Conservation (phyloP, 169 alveolate species). For the Plasmodium coatneyi region DNA sequence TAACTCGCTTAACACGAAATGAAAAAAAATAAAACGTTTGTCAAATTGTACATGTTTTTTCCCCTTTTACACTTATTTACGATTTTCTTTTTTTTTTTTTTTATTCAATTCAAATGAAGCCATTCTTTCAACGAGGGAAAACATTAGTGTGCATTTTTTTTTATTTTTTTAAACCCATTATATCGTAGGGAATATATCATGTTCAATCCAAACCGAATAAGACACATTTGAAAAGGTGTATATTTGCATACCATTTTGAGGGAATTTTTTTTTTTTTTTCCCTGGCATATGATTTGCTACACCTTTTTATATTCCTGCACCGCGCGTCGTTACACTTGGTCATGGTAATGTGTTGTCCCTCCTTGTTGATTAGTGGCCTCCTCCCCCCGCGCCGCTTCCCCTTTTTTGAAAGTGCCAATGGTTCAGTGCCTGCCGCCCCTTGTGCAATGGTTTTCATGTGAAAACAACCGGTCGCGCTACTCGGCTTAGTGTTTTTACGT, state of each 20-base stretch:
- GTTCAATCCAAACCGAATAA: background rate
- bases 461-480: conserved; percentile 6
- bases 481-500: background rate
- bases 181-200: background rate
- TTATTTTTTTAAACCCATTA: background rate
- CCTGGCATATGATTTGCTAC: background rate
- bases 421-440: background rate
- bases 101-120: background rate
- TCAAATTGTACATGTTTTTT: background rate
- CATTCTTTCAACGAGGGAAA: background rate
- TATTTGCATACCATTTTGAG: background rate
- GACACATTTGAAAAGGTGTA: background rate
- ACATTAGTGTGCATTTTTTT: background rate
- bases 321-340: background rate
- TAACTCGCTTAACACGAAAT: background rate
- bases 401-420: background rate
- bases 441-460: conserved; percentile 58
- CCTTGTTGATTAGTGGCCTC: background rate
- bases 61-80: background rate
- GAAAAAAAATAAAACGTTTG: background rate
- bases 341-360: background rate
- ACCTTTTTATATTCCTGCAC: background rate
- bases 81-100: background rate
- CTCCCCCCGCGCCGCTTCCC: background rate
- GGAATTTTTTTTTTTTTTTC: background rate